Evolutionary conservation across 106 monocot species (phyloP).

Genomic region (Narthecium ossifragum): DNA sequence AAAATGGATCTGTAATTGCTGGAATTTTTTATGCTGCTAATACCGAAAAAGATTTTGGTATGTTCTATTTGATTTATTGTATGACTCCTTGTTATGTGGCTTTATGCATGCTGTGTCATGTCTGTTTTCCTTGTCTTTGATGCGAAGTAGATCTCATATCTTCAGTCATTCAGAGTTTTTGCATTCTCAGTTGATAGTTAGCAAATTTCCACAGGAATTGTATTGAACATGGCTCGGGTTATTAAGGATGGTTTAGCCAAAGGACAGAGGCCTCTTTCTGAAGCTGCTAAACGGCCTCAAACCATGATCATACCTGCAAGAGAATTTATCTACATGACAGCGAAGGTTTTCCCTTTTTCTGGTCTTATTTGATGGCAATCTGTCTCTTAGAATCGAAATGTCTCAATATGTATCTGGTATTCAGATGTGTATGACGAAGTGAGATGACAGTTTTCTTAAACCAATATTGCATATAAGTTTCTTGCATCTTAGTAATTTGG

Average conservation of each 20-base stretch:
- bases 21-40: constrained; percentile 84
- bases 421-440: not conserved
- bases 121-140: not conserved
- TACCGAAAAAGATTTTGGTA: constrained; percentile 90
- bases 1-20: constrained; percentile 85
- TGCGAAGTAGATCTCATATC: not conserved
- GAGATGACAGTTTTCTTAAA: too few species aligned
- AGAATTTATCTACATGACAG: constrained; percentile 87
- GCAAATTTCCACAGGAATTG: constrained; percentile 43
- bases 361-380: constrained; percentile 1
- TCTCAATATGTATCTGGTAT: not conserved
- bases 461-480: too few species aligned
- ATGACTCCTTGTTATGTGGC: not conserved
- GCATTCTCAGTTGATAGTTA: not conserved
- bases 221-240: constrained; percentile 84
- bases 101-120: not conserved
- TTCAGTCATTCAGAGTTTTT: not conserved
- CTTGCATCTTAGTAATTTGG: too few species aligned
- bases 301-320: constrained; percentile 82
- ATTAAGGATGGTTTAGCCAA: constrained; percentile 63
- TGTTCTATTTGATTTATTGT: not conserved
- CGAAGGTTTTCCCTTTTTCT: constrained; percentile 53
- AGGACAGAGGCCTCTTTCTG: constrained; percentile 39
- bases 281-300: constrained; percentile 54
- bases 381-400: not conserved